Conservation (phyloP, 371 early-diverging fungal genomes). For the Mucor saturninus region DNA sequence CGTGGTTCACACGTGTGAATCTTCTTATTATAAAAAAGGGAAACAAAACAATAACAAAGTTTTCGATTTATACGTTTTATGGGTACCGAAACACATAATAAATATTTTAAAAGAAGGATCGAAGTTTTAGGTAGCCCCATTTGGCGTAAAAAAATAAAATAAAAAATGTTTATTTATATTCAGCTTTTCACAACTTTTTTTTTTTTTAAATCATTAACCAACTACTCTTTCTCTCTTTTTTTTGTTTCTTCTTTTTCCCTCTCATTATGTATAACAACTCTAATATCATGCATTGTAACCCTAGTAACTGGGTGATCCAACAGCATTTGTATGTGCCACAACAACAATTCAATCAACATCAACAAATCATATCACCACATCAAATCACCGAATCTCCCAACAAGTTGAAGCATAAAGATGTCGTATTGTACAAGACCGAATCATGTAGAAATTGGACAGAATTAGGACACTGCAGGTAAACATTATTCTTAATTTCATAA, state of each 20-base stretch:
- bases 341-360: slow-evolving; percentile 2
- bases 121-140: neutral
- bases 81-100: neutral
- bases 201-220: neutral
- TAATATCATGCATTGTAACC: slow-evolving; percentile 3
- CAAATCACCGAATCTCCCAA: neutral
- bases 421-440: slow-evolving; percentile 94
- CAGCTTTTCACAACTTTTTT: neutral
- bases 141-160: slow-evolving; percentile 18
- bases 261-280: slow-evolving; percentile 7
- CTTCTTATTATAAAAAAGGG: neutral
- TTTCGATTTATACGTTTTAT: slow-evolving; percentile 18
- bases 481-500: too few relatives aligned
- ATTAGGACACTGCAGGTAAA: slow-evolving; percentile 82
- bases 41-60: slow-evolving; percentile 8
- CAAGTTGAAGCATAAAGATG: slow-evolving; percentile 16
- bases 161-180: neutral
- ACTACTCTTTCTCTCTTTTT: slow-evolving; percentile 13
- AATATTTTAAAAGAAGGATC: neutral
- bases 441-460: slow-evolving; percentile 91
- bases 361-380: neutral
- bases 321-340: slow-evolving; percentile 1
- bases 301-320: slow-evolving; percentile 8
- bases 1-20: slow-evolving; percentile 10
- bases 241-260: neutral